Evolutionary conservation across 192 early-diverging fungal species (phyloP).

Genomic region (Podila minutissima): DNA sequence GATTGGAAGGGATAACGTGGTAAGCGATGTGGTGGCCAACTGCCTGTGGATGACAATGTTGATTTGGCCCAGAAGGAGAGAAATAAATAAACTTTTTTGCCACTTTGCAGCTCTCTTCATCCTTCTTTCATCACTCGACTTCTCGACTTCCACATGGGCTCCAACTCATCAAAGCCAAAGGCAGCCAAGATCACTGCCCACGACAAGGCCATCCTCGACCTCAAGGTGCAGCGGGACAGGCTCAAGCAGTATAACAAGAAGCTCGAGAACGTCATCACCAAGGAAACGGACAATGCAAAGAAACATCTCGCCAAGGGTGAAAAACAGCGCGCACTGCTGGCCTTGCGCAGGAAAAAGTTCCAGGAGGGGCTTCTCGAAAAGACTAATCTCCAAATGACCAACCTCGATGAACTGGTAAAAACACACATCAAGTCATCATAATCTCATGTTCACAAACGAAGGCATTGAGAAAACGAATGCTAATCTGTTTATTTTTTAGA

Average conservation of each 20-base stretch:
- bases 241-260: conserved; percentile 92
- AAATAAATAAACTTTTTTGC: too few species aligned
- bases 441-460: background rate
- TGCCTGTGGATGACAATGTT: too few species aligned
- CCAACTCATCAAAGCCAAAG: conserved; percentile 3
- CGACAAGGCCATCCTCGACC: conserved; percentile 94
- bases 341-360: conserved; percentile 96
- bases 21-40: too few species aligned
- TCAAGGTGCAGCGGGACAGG: conserved; percentile 96
- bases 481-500: conserved; percentile 48
- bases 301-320: conserved; percentile 77
- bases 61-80: too few species aligned
- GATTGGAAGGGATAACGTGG: too few species aligned
- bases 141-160: too few species aligned
- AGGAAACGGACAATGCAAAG: conserved; percentile 84
- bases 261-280: conserved; percentile 83
- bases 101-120: too few species aligned
- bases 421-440: background rate
- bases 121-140: too few species aligned
- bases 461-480: background rate
- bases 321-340: conserved; percentile 84
- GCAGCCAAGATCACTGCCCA: conserved; percentile 80
- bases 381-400: conserved; percentile 89
- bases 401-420: conserved; percentile 86
- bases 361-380: conserved; percentile 88